Conservation (phyloP, 495 filamentous ascomycete genomes). For the Penicillium dipodomyicola region DNA sequence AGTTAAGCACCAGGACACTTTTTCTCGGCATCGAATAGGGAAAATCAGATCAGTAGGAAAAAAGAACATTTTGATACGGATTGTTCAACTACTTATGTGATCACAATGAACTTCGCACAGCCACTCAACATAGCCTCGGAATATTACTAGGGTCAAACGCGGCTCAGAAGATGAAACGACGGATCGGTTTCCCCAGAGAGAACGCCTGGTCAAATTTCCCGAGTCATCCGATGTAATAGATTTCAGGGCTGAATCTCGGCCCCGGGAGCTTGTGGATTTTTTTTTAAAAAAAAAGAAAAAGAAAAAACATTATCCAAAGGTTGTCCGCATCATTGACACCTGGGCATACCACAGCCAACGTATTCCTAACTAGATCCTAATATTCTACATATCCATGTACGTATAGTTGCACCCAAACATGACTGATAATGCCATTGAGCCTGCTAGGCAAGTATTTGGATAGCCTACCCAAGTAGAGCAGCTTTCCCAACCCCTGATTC, state of each 20-base stretch:
- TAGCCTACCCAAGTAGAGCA: constrained; percentile 1
- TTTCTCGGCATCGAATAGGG: neutral
- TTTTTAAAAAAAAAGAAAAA: too few species aligned
- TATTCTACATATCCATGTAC: neutral
- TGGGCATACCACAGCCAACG: neutral
- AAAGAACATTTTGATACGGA: neutral
- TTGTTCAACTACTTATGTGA: neutral
- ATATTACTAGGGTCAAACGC: constrained; percentile 11
- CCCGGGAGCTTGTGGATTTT: too few species aligned
- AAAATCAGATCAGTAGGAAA: neutral
- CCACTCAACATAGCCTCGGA: constrained; percentile 3
- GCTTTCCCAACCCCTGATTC: constrained; percentile 1
- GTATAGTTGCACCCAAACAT: constrained; percentile 3
- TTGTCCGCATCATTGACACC: neutral
- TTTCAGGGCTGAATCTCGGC: constrained; percentile 10
- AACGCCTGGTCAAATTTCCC: constrained; percentile 4
- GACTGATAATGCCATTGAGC: neutral
- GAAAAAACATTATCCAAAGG: neutral
- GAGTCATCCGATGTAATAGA: neutral
- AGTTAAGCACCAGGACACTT: constrained; percentile 3
- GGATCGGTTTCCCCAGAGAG: constrained; percentile 14
- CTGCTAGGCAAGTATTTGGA: neutral
- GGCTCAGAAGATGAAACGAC: constrained; percentile 12
- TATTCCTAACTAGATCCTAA: neutral
- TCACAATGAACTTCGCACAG: neutral